phyloP scores from a whole-genome alignment of 2,329 filamentous ascomycete species.

The Aspergillus sp. region DNA sequence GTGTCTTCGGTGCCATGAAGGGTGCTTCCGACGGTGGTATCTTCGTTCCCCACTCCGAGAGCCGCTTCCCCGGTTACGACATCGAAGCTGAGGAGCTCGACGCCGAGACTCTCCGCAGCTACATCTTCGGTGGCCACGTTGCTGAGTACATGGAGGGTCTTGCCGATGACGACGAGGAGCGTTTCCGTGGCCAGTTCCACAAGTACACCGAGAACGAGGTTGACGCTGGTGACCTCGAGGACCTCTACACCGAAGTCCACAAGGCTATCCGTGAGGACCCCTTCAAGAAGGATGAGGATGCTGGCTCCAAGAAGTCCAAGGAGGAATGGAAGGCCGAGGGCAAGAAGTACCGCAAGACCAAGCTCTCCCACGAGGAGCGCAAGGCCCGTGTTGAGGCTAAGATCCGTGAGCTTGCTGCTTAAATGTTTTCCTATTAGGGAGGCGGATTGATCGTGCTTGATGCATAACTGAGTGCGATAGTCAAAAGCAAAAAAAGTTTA shows the following conservation, averaged over 20 bases:
- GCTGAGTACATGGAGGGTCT: slow-evolving; percentile 99
- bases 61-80: slow-evolving; percentile 98
- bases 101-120: slow-evolving; percentile 93
- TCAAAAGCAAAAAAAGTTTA: slow-evolving; percentile 23
- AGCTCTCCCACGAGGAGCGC: slow-evolving; percentile 83
- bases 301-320: slow-evolving; percentile 89
- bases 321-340: slow-evolving; percentile 95
- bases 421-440: slow-evolving; percentile 25
- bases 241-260: slow-evolving; percentile 93
- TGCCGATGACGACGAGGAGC: slow-evolving; percentile 99
- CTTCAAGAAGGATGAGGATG: slow-evolving; percentile 82
- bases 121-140: slow-evolving; percentile 98
- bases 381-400: slow-evolving; percentile 80
- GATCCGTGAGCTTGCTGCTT: slow-evolving; percentile 72
- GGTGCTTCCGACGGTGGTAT: slow-evolving; percentile 98
- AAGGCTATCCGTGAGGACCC: slow-evolving; percentile 96
- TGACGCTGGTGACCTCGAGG: slow-evolving; percentile 95
- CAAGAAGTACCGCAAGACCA: slow-evolving; percentile 77
- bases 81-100: slow-evolving; percentile 98
- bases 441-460: slow-evolving; percentile 22
- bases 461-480: slow-evolving; percentile 24
- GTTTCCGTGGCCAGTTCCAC: slow-evolving; percentile 97
- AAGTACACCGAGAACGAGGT: slow-evolving; percentile 97
- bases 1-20: slow-evolving; percentile 99
- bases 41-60: slow-evolving; percentile 96